Percentiles rank a stretch among this genome's conserved stretches.
phyloP scores from a whole-genome alignment of 768 basidiomycete genomes.

The Lentinula lateritia region DNA sequence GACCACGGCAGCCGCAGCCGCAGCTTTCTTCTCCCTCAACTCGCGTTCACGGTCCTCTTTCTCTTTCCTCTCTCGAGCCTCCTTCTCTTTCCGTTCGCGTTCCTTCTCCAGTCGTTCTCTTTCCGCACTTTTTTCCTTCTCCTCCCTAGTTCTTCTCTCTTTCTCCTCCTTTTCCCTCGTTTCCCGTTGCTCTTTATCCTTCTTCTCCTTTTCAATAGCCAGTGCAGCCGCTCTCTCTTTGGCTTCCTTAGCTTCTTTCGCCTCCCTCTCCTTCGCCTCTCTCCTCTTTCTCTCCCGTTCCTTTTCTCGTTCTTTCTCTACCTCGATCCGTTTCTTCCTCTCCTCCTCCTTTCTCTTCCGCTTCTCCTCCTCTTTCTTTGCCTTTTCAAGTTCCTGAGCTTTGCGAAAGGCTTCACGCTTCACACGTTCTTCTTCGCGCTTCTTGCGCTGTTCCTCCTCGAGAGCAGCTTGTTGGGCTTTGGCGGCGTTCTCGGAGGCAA shows the following conservation, averaged over 20 bases:
- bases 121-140: slow-evolving; percentile 17
- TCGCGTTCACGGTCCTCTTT: neutral
- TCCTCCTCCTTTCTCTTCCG: slow-evolving; percentile 71
- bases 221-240: slow-evolving; percentile 17
- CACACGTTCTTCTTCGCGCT: slow-evolving; percentile 81
- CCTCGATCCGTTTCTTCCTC: slow-evolving; percentile 68
- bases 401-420: slow-evolving; percentile 73
- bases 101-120: neutral
- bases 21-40: neutral
- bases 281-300: slow-evolving; percentile 69
- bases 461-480: slow-evolving; percentile 72
- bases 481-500: slow-evolving; percentile 75
- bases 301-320: slow-evolving; percentile 70
- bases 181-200: neutral
- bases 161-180: neutral
- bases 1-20: neutral
- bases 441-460: slow-evolving; percentile 78
- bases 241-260: slow-evolving; percentile 36
- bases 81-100: neutral
- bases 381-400: slow-evolving; percentile 81
- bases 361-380: slow-evolving; percentile 67
- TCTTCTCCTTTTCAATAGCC: slow-evolving; percentile 7
- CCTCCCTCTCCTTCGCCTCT: slow-evolving; percentile 48
- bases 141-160: neutral
- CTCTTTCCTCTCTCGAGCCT: neutral